phyloP scores from a whole-genome alignment of 768 basidiomycete species.

The Mycena maculata region DNA sequence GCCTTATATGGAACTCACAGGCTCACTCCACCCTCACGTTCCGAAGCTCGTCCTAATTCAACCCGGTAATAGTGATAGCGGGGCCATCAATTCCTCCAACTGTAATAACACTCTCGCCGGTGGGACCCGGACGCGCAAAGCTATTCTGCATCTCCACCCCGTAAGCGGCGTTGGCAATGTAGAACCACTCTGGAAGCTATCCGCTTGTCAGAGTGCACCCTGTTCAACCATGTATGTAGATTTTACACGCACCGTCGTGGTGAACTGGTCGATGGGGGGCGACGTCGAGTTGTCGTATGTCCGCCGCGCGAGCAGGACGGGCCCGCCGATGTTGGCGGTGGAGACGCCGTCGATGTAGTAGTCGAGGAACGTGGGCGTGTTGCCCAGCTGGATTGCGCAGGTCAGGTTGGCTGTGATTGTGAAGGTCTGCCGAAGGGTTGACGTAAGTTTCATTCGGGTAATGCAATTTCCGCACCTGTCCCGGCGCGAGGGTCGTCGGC shows the following conservation, averaged over 20 bases:
- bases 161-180: constrained; percentile 18
- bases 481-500: constrained; percentile 28
- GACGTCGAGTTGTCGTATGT: constrained; percentile 23
- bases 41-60: too few species aligned
- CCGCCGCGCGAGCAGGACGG: constrained; percentile 26
- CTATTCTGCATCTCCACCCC: constrained; percentile 14
- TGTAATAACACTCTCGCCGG: constrained; percentile 20
- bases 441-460: not conserved
- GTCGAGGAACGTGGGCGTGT: constrained; percentile 33
- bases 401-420: constrained; percentile 28
- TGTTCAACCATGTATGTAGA: not conserved
- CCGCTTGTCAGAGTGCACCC: not conserved
- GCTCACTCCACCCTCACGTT: too few species aligned
- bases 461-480: constrained; percentile 20
- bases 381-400: constrained; percentile 28
- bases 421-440: constrained; percentile 12
- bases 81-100: constrained; percentile 11
- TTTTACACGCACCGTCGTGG: constrained; percentile 4
- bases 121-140: constrained; percentile 25
- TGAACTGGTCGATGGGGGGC: constrained; percentile 25
- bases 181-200: constrained; percentile 32
- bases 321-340: constrained; percentile 6
- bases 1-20: too few species aligned
- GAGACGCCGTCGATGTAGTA: constrained; percentile 21
- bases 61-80: constrained; percentile 25